phyloP scores from a whole-genome alignment of 192 early-diverging fungal genomes.

The Mortierella alpina region DNA sequence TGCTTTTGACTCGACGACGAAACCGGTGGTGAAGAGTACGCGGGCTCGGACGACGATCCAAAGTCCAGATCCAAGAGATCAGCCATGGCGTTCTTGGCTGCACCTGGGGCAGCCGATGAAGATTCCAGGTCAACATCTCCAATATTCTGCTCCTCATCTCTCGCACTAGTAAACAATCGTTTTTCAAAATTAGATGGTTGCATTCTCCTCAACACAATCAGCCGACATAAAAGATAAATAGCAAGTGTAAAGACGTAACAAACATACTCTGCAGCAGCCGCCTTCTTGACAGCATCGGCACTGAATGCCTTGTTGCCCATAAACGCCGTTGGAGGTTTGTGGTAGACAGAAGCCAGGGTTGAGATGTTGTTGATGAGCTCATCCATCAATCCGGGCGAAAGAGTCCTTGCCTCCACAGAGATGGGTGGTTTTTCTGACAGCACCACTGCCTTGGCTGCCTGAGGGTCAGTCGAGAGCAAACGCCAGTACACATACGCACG shows the following conservation, averaged over 20 bases:
- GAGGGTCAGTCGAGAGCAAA: constrained; percentile 91
- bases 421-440: constrained; percentile 92
- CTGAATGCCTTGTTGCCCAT: constrained; percentile 72
- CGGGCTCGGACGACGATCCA: constrained; percentile 63
- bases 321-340: constrained; percentile 87
- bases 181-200: not conserved
- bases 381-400: constrained; percentile 82
- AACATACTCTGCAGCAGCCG: constrained; percentile 55
- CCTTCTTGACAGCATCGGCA: constrained; percentile 63
- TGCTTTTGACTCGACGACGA: constrained; percentile 13
- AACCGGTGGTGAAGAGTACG: constrained; percentile 18
- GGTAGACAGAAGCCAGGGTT: constrained; percentile 92
- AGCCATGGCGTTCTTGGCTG: constrained; percentile 68
- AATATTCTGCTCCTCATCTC: constrained; percentile 55
- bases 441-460: constrained; percentile 92
- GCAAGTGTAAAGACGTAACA: not conserved
- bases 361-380: constrained; percentile 90
- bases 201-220: too few relatives aligned
- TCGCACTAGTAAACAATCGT: constrained; percentile 50
- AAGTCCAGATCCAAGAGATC: constrained; percentile 82
- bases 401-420: constrained; percentile 68
- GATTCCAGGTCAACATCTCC: constrained; percentile 55
- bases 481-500: constrained; percentile 99
- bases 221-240: too few relatives aligned
- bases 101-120: constrained; percentile 53